Percentiles rank a stretch among this genome's conserved stretches.
Conservation (phyloP, 148 eudicot species). For the Pouteria glomerata region DNA sequence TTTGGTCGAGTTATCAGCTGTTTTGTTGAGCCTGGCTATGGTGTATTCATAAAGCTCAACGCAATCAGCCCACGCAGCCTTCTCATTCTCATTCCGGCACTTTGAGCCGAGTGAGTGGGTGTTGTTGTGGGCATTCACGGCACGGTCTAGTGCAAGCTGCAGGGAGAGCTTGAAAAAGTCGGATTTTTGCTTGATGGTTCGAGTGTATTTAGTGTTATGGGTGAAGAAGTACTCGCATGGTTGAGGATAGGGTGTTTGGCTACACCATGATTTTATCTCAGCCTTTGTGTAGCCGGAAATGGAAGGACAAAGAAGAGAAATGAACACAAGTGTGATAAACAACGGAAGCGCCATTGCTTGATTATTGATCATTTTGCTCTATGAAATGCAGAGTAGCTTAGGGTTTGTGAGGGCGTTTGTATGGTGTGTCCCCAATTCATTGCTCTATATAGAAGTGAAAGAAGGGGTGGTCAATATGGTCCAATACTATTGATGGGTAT, state of each 20-base stretch:
- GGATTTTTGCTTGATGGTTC: slow-evolving; percentile 28
- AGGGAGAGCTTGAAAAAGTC: slow-evolving; percentile 42
- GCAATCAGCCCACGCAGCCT: slow-evolving; percentile 67
- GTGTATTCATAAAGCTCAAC: slow-evolving; percentile 56
- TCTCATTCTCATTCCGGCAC: slow-evolving; percentile 33
- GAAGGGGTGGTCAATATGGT: too few species aligned
- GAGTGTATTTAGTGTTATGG: slow-evolving; percentile 23
- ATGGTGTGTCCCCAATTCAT: too few species aligned
- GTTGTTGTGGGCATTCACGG: slow-evolving; percentile 23
- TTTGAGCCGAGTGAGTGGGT: slow-evolving; percentile 27
- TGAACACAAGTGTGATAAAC: not conserved
- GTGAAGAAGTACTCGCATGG: slow-evolving; percentile 54
- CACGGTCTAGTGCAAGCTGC: slow-evolving; percentile 38
- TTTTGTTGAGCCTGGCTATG: slow-evolving; percentile 39
- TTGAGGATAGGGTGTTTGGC: slow-evolving; percentile 58
- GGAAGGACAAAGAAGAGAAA: slow-evolving; percentile 1
- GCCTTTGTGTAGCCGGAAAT: slow-evolving; percentile 9
- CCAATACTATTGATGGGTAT: too few species aligned
- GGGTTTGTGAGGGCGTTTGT: too few species aligned
- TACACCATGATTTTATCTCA: slow-evolving; percentile 43
- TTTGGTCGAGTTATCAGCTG: slow-evolving; percentile 12
- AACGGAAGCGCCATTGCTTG: slow-evolving; percentile 12
- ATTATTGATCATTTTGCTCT: too few species aligned
- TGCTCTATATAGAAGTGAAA: too few species aligned
- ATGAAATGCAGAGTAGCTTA: too few species aligned